Conservation (phyloP, 176 grass and related monocot species). For the Paspalum vaginatum region DNA sequence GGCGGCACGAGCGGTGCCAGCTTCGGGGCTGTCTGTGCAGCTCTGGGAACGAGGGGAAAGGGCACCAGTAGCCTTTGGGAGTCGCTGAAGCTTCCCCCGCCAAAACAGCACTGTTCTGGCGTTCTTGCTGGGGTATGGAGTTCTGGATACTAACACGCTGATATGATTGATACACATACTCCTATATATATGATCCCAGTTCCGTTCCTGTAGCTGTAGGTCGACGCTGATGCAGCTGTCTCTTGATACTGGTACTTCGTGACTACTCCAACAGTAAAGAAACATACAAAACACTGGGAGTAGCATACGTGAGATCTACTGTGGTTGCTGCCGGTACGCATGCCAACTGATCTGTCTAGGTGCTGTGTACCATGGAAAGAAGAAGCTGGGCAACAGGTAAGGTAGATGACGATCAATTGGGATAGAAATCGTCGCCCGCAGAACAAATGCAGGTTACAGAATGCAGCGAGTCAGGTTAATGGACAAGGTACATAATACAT, state of each 20-base stretch:
- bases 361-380: not conserved
- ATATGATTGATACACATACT: not conserved
- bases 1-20: not conserved
- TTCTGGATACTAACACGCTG: not conserved
- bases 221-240: not conserved
- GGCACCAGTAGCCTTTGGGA: conserved; percentile 36
- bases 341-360: not conserved
- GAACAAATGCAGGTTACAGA: not conserved
- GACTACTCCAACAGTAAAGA: not conserved
- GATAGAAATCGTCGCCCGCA: not conserved
- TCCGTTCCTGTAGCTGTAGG: not conserved
- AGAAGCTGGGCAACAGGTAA: not conserved
- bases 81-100: conserved; percentile 33
- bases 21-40: conserved; percentile 1
- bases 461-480: not conserved
- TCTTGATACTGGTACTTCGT: not conserved
- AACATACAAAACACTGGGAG: not conserved
- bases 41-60: conserved; percentile 20
- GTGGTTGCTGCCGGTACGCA: not conserved
- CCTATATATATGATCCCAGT: not conserved
- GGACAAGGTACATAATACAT: not conserved
- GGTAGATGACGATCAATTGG: not conserved
- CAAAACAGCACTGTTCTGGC: conserved; percentile 4
- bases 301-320: not conserved
- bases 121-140: not conserved